Percentiles rank a stretch among this genome's conserved stretches.
phyloP scores from a whole-genome alignment of 2,329 filamentous ascomycete genomes.

The Aspergillus sp. region DNA sequence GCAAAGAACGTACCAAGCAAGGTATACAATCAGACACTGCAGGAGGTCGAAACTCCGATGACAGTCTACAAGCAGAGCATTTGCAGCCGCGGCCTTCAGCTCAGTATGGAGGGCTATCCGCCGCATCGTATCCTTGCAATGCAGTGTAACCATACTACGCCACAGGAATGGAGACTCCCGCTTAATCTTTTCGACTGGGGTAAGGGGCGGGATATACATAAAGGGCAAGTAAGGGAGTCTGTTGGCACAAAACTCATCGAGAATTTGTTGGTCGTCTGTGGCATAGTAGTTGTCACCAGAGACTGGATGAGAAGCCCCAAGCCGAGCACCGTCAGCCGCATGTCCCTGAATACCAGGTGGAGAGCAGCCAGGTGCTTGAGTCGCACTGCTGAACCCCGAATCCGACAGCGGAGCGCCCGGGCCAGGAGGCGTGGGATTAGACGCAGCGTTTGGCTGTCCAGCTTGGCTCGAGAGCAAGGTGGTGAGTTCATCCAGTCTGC shows the following conservation, averaged over 20 bases:
- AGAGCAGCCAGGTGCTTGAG: neutral
- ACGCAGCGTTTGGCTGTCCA: neutral
- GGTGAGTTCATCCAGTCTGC: constrained; percentile 20
- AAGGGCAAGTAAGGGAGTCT: constrained; percentile 9
- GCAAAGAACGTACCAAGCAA: neutral
- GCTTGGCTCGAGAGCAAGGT: constrained; percentile 15
- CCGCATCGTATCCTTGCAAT: constrained; percentile 1
- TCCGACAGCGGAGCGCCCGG: neutral
- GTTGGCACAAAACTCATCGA: constrained; percentile 2
- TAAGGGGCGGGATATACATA: constrained; percentile 5
- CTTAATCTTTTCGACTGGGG: neutral
- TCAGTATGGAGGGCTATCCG: neutral
- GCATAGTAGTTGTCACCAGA: neutral
- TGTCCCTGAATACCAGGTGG: neutral
- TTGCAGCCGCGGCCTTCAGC: constrained; percentile 4
- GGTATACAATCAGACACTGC: constrained; percentile 12
- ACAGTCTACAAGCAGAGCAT: constrained; percentile 8
- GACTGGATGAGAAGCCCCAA: neutral
- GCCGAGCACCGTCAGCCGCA: neutral
- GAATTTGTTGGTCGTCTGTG: neutral
- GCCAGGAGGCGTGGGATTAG: neutral
- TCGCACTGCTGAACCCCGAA: neutral
- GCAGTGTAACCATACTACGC: constrained; percentile 6
- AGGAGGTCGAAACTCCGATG: constrained; percentile 11
- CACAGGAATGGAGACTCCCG: constrained; percentile 12